Percentiles rank a stretch among this genome's conserved stretches.
Evolutionary conservation across 208 protist species (phyloP).

Genomic region (Acanthamoeba divionensis): DNA sequence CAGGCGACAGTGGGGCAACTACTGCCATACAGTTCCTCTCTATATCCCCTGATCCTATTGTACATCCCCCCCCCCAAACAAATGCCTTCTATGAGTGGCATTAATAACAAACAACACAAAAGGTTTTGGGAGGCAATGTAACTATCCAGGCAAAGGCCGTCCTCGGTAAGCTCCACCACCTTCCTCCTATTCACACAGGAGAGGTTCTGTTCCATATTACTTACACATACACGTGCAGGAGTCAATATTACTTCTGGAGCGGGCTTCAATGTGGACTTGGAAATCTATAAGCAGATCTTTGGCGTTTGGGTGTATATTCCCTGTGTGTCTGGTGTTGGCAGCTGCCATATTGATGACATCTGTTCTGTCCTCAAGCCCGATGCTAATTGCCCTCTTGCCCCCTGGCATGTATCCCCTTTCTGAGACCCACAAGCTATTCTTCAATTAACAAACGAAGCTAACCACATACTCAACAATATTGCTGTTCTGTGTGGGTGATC

Average conservation of each 20-base stretch:
- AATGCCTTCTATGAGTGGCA: too few relatives aligned
- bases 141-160: too few relatives aligned
- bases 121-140: too few relatives aligned
- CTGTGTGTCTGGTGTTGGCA: background rate
- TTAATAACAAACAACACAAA: too few relatives aligned
- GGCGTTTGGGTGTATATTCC: conserved; percentile 45
- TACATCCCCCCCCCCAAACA: too few relatives aligned
- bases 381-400: background rate
- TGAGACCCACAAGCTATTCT: background rate
- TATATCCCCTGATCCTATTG: too few relatives aligned
- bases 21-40: too few relatives aligned
- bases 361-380: background rate
- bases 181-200: too few relatives aligned
- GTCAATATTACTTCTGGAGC: background rate
- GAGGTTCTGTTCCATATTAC: background rate
- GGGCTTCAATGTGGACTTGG: background rate
- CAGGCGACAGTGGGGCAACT: too few relatives aligned
- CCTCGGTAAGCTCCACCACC: too few relatives aligned
- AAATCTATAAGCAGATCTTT: conserved; percentile 50
- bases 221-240: background rate
- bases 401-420: background rate
- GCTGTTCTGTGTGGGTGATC: background rate
- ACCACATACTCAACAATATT: too few relatives aligned
- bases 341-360: conserved; percentile 1
- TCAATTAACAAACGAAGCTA: background rate